Percentiles rank a stretch among this genome's conserved stretches.
Conservation (phyloP, 495 filamentous ascomycete genomes). For the Xylaria curta region DNA sequence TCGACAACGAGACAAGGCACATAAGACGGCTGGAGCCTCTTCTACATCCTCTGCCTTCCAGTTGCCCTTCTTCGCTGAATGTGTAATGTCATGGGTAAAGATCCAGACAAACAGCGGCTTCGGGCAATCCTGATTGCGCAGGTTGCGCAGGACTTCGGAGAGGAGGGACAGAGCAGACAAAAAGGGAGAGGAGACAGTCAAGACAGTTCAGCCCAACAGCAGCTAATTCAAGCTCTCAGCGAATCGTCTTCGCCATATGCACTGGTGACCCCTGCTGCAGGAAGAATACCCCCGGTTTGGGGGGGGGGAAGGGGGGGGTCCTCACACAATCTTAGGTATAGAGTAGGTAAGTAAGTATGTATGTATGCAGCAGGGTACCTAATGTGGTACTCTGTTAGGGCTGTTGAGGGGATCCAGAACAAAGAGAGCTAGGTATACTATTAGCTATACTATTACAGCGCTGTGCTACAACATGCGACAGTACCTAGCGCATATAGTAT, state of each 20-base stretch:
- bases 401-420: not conserved
- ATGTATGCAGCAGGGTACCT: too few species aligned
- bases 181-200: slow-evolving; percentile 24
- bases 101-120: not conserved
- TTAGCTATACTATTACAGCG: too few species aligned
- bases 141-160: not conserved
- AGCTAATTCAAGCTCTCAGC: slow-evolving; percentile 35
- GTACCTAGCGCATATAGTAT: too few species aligned
- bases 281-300: slow-evolving; percentile 24
- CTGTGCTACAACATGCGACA: too few species aligned
- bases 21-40: slow-evolving; percentile 2
- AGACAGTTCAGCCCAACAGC: slow-evolving; percentile 38
- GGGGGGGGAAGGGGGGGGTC: not conserved
- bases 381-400: not conserved
- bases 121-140: not conserved
- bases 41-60: not conserved
- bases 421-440: too few species aligned
- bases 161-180: not conserved
- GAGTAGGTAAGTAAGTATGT: too few species aligned
- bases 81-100: slow-evolving; percentile 3
- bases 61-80: not conserved
- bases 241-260: slow-evolving; percentile 30
- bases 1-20: not conserved
- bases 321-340: not conserved
- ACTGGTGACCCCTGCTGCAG: slow-evolving; percentile 35